Conservation (phyloP, 2,329 filamentous ascomycete species). For the Aspergillus cejpii region DNA sequence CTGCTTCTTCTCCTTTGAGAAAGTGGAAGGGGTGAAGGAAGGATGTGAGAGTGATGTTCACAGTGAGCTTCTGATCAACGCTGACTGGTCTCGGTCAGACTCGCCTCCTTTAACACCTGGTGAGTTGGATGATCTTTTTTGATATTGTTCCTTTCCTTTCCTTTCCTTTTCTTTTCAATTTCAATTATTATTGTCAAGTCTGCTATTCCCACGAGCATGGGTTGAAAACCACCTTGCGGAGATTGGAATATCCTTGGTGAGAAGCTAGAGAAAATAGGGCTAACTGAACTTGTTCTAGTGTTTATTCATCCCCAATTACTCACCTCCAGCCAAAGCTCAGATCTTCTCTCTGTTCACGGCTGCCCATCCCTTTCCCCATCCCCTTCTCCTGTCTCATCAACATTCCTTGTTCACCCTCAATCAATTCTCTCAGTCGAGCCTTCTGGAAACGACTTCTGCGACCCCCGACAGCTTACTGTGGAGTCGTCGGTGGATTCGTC, state of each 20-base stretch:
- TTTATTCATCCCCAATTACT: constrained; percentile 63
- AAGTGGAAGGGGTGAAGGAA: constrained; percentile 62
- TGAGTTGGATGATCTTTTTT: constrained; percentile 48
- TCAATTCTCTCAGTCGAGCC: constrained; percentile 56
- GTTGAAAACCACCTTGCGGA: background rate
- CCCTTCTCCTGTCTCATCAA: constrained; percentile 64
- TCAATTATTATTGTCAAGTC: too few relatives aligned
- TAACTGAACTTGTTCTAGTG: constrained; percentile 42
- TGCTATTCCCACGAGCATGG: background rate
- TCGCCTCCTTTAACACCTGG: constrained; percentile 88
- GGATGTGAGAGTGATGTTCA: constrained; percentile 63
- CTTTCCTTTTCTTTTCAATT: background rate
- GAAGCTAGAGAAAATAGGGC: constrained; percentile 17
- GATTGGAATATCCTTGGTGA: background rate
- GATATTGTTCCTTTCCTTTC: background rate
- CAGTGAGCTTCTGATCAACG: constrained; percentile 63
- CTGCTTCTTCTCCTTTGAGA: constrained; percentile 66
- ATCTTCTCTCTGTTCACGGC: constrained; percentile 62
- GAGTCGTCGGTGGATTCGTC: constrained; percentile 45
- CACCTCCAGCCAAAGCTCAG: constrained; percentile 56
- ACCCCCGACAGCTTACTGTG: constrained; percentile 83
- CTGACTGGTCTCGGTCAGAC: constrained; percentile 68
- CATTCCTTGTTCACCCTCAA: constrained; percentile 73
- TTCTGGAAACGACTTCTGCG: constrained; percentile 76
- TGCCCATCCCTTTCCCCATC: constrained; percentile 85